Evolutionary conservation across 306 rosid species (phyloP).

Genomic region (Clitoria ternatea): DNA sequence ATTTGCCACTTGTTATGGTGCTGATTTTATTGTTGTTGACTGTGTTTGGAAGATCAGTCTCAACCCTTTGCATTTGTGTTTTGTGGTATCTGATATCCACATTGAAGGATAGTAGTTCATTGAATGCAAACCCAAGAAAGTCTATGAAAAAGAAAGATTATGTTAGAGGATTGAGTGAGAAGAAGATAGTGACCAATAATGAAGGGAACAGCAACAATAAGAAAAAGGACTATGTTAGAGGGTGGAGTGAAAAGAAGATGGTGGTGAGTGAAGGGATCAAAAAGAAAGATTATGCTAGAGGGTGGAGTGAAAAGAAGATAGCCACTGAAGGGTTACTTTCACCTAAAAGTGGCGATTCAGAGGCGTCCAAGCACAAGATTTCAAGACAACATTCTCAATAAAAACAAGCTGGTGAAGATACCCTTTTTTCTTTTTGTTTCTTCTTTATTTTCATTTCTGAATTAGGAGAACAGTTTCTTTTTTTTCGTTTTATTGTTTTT

Average conservation of each 20-base stretch:
- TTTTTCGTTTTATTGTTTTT: neutral
- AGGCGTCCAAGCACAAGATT: constrained; percentile 22
- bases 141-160: constrained; percentile 30
- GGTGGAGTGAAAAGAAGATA: constrained; percentile 42
- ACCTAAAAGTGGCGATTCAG: constrained; percentile 1
- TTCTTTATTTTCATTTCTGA: neutral
- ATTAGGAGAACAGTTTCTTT: constrained; percentile 2
- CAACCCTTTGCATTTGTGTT: constrained; percentile 54
- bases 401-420: constrained; percentile 64
- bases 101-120: constrained; percentile 29
- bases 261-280: constrained; percentile 14
- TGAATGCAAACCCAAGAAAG: neutral
- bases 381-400: constrained; percentile 29
- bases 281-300: constrained; percentile 39
- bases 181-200: constrained; percentile 28
- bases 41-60: constrained; percentile 57
- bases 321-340: constrained; percentile 21
- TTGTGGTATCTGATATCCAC: constrained; percentile 63
- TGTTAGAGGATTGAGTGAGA: constrained; percentile 34
- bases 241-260: constrained; percentile 37
- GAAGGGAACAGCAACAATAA: constrained; percentile 5
- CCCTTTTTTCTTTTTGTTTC: neutral
- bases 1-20: constrained; percentile 48
- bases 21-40: constrained; percentile 49
- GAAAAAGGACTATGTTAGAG: constrained; percentile 36